phyloP scores from a whole-genome alignment of 768 basidiomycete genomes.

The Russula ochroleuca region DNA sequence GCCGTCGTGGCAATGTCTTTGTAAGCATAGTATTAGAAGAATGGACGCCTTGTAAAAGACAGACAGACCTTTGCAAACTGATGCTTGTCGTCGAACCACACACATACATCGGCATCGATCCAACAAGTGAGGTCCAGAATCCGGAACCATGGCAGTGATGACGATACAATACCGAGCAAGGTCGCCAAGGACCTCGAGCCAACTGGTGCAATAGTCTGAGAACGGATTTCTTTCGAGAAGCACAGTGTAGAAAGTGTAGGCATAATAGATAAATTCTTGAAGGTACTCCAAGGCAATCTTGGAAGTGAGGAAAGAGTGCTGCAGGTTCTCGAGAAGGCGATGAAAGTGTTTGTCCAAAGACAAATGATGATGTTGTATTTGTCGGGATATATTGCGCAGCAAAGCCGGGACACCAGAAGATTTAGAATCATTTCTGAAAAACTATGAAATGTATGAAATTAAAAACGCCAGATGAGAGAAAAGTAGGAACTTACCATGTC shows the following conservation, averaged over 20 bases:
- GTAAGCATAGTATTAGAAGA: too few relatives aligned
- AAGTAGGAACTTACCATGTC: slow-evolving; percentile 53
- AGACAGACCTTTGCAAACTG: too few relatives aligned
- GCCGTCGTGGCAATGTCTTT: slow-evolving; percentile 76
- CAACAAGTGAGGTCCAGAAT: slow-evolving; percentile 29
- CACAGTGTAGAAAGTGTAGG: slow-evolving; percentile 90
- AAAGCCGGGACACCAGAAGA: slow-evolving; percentile 84
- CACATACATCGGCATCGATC: slow-evolving; percentile 16
- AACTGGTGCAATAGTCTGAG: slow-evolving; percentile 64
- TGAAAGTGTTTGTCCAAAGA: slow-evolving; percentile 89
- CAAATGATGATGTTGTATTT: slow-evolving; percentile 96
- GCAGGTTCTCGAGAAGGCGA: too few relatives aligned
- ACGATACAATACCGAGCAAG: slow-evolving; percentile 93
- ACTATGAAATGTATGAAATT: slow-evolving; percentile 43
- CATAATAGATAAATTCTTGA: slow-evolving; percentile 91
- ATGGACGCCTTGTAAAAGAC: too few relatives aligned
- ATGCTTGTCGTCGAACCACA: too few relatives aligned
- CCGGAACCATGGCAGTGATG: slow-evolving; percentile 74
- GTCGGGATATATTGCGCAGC: slow-evolving; percentile 78
- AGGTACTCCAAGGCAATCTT: slow-evolving; percentile 83
- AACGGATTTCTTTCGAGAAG: slow-evolving; percentile 80
- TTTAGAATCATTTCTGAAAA: slow-evolving; percentile 89
- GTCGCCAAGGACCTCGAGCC: slow-evolving; percentile 97
- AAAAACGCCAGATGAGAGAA: slow-evolving; percentile 7
- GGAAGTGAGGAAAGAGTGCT: slow-evolving; percentile 64